phyloP scores from a whole-genome alignment of 345 rosid species.

The Rhizophora mangle region DNA sequence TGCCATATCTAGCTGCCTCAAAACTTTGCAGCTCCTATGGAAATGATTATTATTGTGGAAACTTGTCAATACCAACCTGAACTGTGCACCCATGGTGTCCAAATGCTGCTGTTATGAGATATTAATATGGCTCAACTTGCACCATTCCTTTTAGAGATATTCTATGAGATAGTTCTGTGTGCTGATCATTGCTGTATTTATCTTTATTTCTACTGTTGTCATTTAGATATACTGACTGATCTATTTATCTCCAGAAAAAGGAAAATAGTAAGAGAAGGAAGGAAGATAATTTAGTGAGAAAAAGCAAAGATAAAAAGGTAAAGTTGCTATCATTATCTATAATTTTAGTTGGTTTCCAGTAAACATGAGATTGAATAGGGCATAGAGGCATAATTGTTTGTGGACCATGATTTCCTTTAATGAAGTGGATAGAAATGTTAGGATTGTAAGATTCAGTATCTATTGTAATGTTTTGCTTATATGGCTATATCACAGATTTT shows the following conservation, averaged over 20 bases:
- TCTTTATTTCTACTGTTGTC: neutral
- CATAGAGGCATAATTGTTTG: no score
- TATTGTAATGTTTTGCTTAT: neutral
- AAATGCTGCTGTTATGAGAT: neutral
- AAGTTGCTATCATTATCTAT: neutral
- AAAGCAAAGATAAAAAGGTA: conserved; percentile 66
- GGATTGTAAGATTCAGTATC: neutral
- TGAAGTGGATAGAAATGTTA: no score
- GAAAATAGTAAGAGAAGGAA: conserved; percentile 71
- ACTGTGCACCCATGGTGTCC: neutral
- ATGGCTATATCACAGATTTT: neutral
- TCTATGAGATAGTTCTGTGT: neutral
- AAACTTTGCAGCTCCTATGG: neutral
- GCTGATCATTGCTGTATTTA: neutral
- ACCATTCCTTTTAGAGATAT: neutral
- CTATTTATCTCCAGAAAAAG: conserved; percentile 48
- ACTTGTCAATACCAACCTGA: neutral
- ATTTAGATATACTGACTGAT: neutral
- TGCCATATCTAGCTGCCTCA: conserved; percentile 11
- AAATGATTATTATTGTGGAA: neutral
- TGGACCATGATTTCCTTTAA: no score
- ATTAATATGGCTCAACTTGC: neutral
- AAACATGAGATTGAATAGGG: neutral
- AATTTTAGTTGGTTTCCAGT: neutral
- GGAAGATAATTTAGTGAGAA: conserved; percentile 49